Base-by-base conservation (phyloP, 2,329 filamentous ascomycete species). In the Scytalidium lignicola region DNA sequence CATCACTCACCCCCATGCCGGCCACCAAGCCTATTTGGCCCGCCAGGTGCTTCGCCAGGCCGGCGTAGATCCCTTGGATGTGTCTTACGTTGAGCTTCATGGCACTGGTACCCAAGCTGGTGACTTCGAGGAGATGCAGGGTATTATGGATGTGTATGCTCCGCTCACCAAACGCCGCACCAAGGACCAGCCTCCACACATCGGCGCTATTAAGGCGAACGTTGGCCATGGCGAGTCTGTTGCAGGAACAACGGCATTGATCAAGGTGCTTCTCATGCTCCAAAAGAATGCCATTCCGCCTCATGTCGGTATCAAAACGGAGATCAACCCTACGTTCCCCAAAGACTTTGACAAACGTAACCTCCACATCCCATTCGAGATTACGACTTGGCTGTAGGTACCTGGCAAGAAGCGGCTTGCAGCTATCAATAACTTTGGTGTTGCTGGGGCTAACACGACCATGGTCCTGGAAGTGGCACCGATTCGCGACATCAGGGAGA, bases 21-120 rank as follows among this genome's bases (percentile, higher is more conserved):
- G 82, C 5, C 85, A 85, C 0, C 88, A 92, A 65, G 80, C 85
- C 6, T 74, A 23, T 70, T 91, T n/a, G 20, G 90, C 85, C 59
- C 77, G 79, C 47, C 74, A 80, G 42, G 81, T 91, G n/a, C 73
- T 91, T 1, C 78, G 85, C 45, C 79, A 86, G 41, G 83, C 86
- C 32, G 83, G 85, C 51, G 76, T 91, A 17, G 83, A 90, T 60
- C 85, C 88, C 1, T 76, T 82, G 44, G 85, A 90, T 53, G 78
- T 93, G 46, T 82, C 82, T 67, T 92, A 90, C 60, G 82, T 93
- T 13, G 88, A 93, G 67, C 89, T 91, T 82, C 88, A 93, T 65
- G 88, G 86, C 17, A 93, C 88, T 3, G 89, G 88, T 40, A 93
- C 87, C 0, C 86, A 91, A 64, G 87, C 85, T 32, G 88, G 86